Conservation (phyloP, 2,329 filamentous ascomycete genomes). For the Chaetomiaceae sp. region DNA sequence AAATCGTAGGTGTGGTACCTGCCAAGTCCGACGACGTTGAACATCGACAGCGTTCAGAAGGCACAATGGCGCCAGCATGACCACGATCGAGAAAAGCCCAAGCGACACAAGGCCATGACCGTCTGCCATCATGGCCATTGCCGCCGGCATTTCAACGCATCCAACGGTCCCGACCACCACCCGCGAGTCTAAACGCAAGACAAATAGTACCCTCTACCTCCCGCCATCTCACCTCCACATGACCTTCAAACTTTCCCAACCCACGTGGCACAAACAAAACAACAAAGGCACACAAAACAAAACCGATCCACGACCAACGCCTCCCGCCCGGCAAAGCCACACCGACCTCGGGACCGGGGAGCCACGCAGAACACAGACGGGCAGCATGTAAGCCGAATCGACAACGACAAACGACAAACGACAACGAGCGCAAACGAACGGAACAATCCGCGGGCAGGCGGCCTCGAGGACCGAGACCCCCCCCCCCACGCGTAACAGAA, state of each 20-base stretch:
- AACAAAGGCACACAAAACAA: not conserved
- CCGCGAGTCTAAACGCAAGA: no score
- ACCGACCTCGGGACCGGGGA: not conserved
- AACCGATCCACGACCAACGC: no score
- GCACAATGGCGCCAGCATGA: not conserved
- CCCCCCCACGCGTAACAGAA: no score
- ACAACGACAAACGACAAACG: not conserved
- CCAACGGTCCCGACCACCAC: not conserved
- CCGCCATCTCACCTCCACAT: not conserved
- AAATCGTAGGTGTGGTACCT: not conserved
- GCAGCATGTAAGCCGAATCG: not conserved
- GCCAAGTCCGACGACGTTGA: not conserved
- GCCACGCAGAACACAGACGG: not conserved
- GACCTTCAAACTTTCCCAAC: not conserved
- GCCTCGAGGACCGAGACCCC: no score
- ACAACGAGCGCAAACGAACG: not conserved
- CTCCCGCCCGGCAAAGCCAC: no score
- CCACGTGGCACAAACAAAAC: conserved; percentile 3
- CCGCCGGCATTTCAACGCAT: no score
- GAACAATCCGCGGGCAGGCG: no score
- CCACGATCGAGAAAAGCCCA: not conserved
- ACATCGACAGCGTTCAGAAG: not conserved
- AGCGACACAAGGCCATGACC: not conserved
- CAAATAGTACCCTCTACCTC: conserved; percentile 1
- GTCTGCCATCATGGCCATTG: not conserved